Evolutionary conservation across 2,329 filamentous ascomycete species (phyloP), one percentile per base, ranked within the genome.

Genomic region (Exophiala dermatitidis): DNA sequence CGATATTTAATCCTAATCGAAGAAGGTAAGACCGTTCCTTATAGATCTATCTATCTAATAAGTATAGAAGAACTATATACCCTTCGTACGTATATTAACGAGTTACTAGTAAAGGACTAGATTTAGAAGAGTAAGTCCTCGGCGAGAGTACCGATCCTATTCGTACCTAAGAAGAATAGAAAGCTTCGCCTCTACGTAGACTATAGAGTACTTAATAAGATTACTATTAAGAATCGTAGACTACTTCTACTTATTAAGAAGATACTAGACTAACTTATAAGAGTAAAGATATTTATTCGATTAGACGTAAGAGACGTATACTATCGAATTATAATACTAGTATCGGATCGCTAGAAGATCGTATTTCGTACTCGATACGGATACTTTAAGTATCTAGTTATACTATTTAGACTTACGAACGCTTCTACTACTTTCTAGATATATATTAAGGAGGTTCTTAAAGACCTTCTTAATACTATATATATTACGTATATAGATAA

Each of bases 271-370:
- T n/a, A 45, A 1, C 10, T 68, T 9, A 38, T 12, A 7, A 12
- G 43, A 4, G 47, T 52, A 2, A 57, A 46, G 12, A 48, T 46
- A 2, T 66, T 63, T 33, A 60, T 52, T 2, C 63, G 53, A 26
- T n/a, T 68, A 4, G 60, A 67, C 52, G 5, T 68, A 9, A 50
- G 58, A 19, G 34, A 55, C 19, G 49, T 45, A 4, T 69, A 63
- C 45, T 53, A 68, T 41, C 26, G 37, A 2, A 56, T 68, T n/a
- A 30, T n/a, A 4, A 67, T 68, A 33, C 50, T 43, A 26, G 38
- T 63, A 60, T 52, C 49, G n/a, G 47, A 70, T 31, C 46, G 68
- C 59, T 69, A 56, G 56, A 69, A 69, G 46, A 71, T 48, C 5
- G 57, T 49, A 10, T 69, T 69, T 56, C 46, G 53, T 26, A 65